Evolutionary conservation across 306 rosid genomes (phyloP), one percentile per base, ranked within the genome.

Genomic region (Vigna mungo): DNA sequence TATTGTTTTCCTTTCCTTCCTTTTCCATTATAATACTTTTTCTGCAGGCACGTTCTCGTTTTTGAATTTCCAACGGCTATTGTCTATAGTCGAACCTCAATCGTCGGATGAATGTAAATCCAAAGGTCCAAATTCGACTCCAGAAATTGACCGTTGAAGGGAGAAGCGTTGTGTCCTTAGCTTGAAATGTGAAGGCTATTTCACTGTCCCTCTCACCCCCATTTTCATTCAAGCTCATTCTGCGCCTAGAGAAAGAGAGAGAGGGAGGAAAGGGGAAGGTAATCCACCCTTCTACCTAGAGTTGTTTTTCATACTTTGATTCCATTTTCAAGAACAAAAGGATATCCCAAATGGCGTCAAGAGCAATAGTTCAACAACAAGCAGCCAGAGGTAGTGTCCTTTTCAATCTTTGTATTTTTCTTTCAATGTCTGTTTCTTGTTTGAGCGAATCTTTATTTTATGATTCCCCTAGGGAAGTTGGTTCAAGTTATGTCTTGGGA

Each of bases 31-130:
- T 3, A 16, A 14, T 21, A 60, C n/a, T 32, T 30, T 30, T 6
- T 32, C 12, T 0, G 30, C 16, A 36, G 34, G 36, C 70, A 12
- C 11, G 12, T n/a, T 41, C 15, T 17, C 14, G 39, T 12, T 67
- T 89, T 87, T 66, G 68, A 80, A 77, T 30, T 68, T 25, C 72
- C 85, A 91, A 89, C 96, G 96, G 96, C 92, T 89, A 89, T 6
- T 59, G 55, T 47, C 61, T 47, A 58, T 86, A 77, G 5, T 79
- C 17, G 52, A 3, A 70, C 87, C 2, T 79, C 17, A 46, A 2
- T 63, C 88, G 85, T 83, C 21, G 15, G 88, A 86, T 87, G 21
- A 77, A 20, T 1, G 4, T 16, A 1, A 23, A 64, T 89, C 92
- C 44, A 81, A 91, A 88, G 95, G 88, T 73, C 23, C 18, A 5